Evolutionary conservation across 2,329 filamentous ascomycete species (phyloP), one percentile per base, ranked within the genome.

Genomic region (Colletotrichum chlorophyti): DNA sequence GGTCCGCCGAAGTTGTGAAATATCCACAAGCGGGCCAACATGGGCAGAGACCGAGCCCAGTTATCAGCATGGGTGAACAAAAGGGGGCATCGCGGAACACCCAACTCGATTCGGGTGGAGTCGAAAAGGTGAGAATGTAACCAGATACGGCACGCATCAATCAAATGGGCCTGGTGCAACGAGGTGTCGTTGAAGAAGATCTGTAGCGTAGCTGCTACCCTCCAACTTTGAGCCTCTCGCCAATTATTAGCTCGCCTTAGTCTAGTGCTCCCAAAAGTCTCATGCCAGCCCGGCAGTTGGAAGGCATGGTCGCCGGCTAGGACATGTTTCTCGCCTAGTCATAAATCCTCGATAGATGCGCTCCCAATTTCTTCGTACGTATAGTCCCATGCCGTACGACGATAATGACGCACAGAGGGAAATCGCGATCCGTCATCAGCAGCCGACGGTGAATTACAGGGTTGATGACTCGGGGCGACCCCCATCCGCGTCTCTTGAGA

Each of bases 11-110:
- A 40, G 17, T 43, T 38, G 32, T 38, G 48, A 52, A 32, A 52
- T 52, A 55, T 45, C 55, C 55, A 55, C 50, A 59, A 55, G 29
- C 12, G 29, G 37, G 42, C 38, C 57, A 50, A 57, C 57, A 11
- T 55, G 23, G 32, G 45, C 38, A 38, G 57, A 55, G 57, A 38
- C 17, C 10, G 29, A 6, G 34, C 14, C 27, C 35, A 27, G 42
- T 24, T 24, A 26, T n/a, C 24, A 23, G 23, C 37, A 23, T 23
- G 34, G 46, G 24, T 9, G 5, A 19, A 15, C n/a, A n/a, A n/a
- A n/a, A n/a, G n/a, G n/a, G n/a, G n/a, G n/a, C n/a, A n/a, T n/a
- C n/a, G n/a, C n/a, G n/a, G n/a, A n/a, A n/a, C n/a, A n/a, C n/a
- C n/a, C n/a, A n/a, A n/a, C n/a, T n/a, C n/a, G n/a, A n/a, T n/a